Evolutionary conservation across 345 rosid genomes (phyloP).

Genomic region (Citrus inodora): DNA sequence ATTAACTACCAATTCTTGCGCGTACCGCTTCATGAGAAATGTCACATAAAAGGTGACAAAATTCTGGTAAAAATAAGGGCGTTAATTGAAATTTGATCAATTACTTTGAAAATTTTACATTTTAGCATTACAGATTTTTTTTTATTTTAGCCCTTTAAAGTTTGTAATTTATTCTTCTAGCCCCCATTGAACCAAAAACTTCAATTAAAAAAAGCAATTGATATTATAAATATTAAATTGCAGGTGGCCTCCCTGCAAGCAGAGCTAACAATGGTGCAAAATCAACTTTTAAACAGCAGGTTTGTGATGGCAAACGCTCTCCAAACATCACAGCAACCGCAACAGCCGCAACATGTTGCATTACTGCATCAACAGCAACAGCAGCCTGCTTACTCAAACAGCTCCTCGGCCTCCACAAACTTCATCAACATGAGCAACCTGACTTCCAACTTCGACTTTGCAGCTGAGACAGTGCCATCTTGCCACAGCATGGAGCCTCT

Average conservation of each 20-base stretch:
- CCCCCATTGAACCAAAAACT: too few relatives aligned
- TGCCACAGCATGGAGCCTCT: constrained; percentile 51
- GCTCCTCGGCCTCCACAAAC: constrained; percentile 81
- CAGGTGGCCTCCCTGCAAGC: constrained; percentile 86
- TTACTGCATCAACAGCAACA: constrained; percentile 32
- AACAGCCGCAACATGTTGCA: constrained; percentile 30
- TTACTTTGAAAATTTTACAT: too few relatives aligned
- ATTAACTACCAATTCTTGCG: too few relatives aligned
- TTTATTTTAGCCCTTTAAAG: too few relatives aligned
- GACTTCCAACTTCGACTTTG: constrained; percentile 45
- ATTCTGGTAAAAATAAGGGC: too few relatives aligned
- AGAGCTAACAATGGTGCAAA: constrained; percentile 78
- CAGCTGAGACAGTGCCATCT: constrained; percentile 45
- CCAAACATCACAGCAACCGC: constrained; percentile 44
- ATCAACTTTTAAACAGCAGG: constrained; percentile 71
- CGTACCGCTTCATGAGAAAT: too few relatives aligned
- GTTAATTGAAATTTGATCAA: too few relatives aligned
- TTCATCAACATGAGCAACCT: constrained; percentile 53
- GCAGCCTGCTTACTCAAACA: constrained; percentile 88
- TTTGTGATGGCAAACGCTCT: constrained; percentile 69
- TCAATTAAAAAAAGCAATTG: too few relatives aligned
- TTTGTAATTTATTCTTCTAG: too few relatives aligned
- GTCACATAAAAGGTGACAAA: too few relatives aligned
- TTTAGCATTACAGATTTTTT: too few relatives aligned
- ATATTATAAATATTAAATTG: neutral